Base-by-base conservation (phyloP, 2,329 filamentous ascomycete species). In the Neophaeococcomyces mojaviensis region DNA sequence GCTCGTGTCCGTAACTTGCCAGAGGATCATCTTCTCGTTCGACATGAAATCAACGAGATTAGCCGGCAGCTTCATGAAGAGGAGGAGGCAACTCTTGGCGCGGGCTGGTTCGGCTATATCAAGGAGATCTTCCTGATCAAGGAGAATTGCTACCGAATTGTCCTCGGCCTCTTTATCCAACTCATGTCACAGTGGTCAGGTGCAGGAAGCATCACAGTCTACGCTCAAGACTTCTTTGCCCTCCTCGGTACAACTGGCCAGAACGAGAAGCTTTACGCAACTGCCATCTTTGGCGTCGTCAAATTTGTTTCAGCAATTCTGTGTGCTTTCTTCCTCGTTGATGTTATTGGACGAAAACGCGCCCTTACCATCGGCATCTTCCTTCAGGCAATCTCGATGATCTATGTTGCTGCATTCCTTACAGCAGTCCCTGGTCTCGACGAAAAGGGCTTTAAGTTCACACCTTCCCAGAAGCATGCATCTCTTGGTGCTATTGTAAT, bases 291-390 rank as follows among this genome's bases (percentile, higher is more conserved):
- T 44, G 85, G 85, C 35, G 76, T 88, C 42, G 72, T 88, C 55
- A 89, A 89, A 59, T 76, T 89, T 45, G 61, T 77, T 5, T 74
- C 81, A 0, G 78, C 82, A 12, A 60, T 88, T 26, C 54, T 78
- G 32, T 89, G 84, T 61, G 84, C 85, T 0, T 72, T 88, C 43
- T 87, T 89, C 73, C 74, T 89, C 7, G 84, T 89, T 52, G 86
- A 89, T 55, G 79, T 84, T 44, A 81, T 89, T 53, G 86, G 86
- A 3, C 81, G 86, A 48, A 88, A 88, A 64, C 64, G 71, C 12
- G 64, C 72, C 1, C 63, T 77, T 5, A 62, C 66, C 34, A 64
- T 65, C n/a, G 73, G 73, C 7, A 73, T 76, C 31, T 61, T 54
- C 32, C 60, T 71, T 6, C 72, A 76, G 47, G 58, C 68, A 1